Conservation (phyloP, 768 basidiomycete genomes). For the Lactifluus pinguis region DNA sequence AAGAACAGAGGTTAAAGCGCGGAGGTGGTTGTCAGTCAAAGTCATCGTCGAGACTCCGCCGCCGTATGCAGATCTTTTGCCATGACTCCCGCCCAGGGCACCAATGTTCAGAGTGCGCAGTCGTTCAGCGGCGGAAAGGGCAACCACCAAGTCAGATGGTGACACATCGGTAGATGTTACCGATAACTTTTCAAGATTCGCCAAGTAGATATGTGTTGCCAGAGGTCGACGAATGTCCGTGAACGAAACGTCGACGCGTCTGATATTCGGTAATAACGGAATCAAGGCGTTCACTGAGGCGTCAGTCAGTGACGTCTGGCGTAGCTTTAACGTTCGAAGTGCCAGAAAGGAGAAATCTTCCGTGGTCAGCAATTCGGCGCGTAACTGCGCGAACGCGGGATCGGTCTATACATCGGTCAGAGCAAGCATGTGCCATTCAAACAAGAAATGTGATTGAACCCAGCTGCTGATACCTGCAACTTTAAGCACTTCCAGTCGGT, state of each 20-base stretch:
- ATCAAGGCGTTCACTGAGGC: constrained; percentile 36
- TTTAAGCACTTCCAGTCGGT: constrained; percentile 45
- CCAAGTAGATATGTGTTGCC: constrained; percentile 5
- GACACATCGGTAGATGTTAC: constrained; percentile 47
- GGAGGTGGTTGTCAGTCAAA: constrained; percentile 43
- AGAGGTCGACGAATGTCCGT: constrained; percentile 37
- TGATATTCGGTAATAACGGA: constrained; percentile 39
- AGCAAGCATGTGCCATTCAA: too few relatives aligned
- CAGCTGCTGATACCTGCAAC: constrained; percentile 53
- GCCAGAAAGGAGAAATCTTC: constrained; percentile 28
- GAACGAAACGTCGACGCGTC: constrained; percentile 56
- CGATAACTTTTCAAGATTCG: constrained; percentile 48
- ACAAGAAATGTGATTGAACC: constrained; percentile 28
- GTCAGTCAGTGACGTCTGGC: constrained; percentile 46
- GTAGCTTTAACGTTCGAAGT: constrained; percentile 50
- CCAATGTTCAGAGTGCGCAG: constrained; percentile 48
- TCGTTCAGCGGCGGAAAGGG: constrained; percentile 32
- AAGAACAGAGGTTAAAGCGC: constrained; percentile 35
- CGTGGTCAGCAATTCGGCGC: constrained; percentile 18
- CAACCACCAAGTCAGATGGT: constrained; percentile 31
- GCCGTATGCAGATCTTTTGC: constrained; percentile 27
- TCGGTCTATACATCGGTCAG: constrained; percentile 40
- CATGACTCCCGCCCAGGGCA: constrained; percentile 44
- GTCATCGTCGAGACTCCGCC: constrained; percentile 43
- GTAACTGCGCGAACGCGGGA: constrained; percentile 40